Base-by-base conservation (phyloP, 208 protist species). In the Trypanosoma caninum region DNA sequence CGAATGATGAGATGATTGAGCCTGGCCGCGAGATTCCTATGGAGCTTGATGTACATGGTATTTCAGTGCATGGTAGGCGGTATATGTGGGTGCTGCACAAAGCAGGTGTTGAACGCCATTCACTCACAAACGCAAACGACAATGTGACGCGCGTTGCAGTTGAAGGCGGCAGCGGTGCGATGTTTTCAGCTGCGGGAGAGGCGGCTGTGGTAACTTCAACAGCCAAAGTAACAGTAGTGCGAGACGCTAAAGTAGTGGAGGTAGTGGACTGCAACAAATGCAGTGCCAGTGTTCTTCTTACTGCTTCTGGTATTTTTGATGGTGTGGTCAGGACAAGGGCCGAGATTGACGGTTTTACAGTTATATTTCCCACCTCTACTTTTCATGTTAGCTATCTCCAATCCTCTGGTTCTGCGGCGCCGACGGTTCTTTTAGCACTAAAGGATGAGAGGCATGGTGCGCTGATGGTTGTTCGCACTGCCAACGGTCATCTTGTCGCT, bases 401-500 rank as follows among this genome's bases (percentile, higher is more conserved):
- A 23, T n/a, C 3, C 52, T 40, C 14, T 8, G 33, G 22, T 3
- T 33, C n/a, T n/a, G n/a, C n/a, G n/a, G 45, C 60, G 18, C 68
- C 68, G 14, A 22, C 46, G 2, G 37, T 74, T 10, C 59, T 74
- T 28, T 10, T 64, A 14, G 68, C 61, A 20, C 37, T 63, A 9
- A 13, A 8, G 3, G 53, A 57, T 41, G 48, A 1, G 2, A 58
- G 68, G 37, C 52, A 51, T 28, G 72, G 74, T 37, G 40, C 69
- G 0, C 42, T 59, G 11, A 73, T 50, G 2, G 69, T 94, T 11
- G 58, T 94, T 50, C 83, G 84, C 54, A 72, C 73, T 1, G 40
- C 61, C 10, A 80, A 78, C 22, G 65, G 70, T 34, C 73, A 94
- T 71, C 58, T 94, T 20, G 27, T 84, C 31, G 79, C 87, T 5